Evolutionary conservation across 805 yeast genomes (phyloP).

Genomic region (Ogataea methylovora): DNA sequence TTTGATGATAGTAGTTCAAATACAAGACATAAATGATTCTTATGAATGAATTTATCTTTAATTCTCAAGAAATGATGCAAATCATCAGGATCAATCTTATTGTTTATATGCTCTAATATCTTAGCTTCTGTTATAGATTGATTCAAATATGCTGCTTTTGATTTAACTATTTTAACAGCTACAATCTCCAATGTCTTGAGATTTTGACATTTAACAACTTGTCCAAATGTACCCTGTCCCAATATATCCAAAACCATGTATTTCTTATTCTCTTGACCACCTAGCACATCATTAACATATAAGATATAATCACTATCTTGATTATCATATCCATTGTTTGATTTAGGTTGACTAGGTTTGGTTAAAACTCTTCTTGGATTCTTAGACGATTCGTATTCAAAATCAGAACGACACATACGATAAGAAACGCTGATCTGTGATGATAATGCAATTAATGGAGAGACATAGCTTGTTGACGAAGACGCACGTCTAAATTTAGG

Average conservation of each 20-base stretch:
- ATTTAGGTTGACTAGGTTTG: slow-evolving; percentile 79
- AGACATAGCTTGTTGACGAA: slow-evolving; percentile 46
- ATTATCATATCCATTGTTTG: slow-evolving; percentile 81
- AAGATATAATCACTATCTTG: slow-evolving; percentile 84
- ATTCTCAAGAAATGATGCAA: slow-evolving; percentile 70
- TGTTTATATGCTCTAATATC: slow-evolving; percentile 73
- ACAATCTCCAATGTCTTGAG: slow-evolving; percentile 70
- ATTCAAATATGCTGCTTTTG: slow-evolving; percentile 83
- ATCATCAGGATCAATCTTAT: slow-evolving; percentile 59
- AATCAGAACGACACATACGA: slow-evolving; percentile 76
- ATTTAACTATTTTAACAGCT: slow-evolving; percentile 91
- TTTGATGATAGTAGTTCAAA: slow-evolving; percentile 86
- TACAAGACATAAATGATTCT: slow-evolving; percentile 86
- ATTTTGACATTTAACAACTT: slow-evolving; percentile 90
- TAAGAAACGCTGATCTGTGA: slow-evolving; percentile 73
- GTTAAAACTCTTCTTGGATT: slow-evolving; percentile 92
- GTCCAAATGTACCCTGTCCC: slow-evolving; percentile 98
- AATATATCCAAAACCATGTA: slow-evolving; percentile 84
- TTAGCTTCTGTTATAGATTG: slow-evolving; percentile 90
- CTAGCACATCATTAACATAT: slow-evolving; percentile 89
- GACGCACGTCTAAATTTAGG: slow-evolving; percentile 71
- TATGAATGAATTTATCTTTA: slow-evolving; percentile 85
- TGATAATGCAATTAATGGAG: slow-evolving; percentile 79
- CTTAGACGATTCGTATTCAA: slow-evolving; percentile 72
- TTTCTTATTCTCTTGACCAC: slow-evolving; percentile 76